These are phyloP conservation scores for Fraxinus floribunda DNA, from an alignment of 305 asterid species.

Conservation along the genomic window DNA sequence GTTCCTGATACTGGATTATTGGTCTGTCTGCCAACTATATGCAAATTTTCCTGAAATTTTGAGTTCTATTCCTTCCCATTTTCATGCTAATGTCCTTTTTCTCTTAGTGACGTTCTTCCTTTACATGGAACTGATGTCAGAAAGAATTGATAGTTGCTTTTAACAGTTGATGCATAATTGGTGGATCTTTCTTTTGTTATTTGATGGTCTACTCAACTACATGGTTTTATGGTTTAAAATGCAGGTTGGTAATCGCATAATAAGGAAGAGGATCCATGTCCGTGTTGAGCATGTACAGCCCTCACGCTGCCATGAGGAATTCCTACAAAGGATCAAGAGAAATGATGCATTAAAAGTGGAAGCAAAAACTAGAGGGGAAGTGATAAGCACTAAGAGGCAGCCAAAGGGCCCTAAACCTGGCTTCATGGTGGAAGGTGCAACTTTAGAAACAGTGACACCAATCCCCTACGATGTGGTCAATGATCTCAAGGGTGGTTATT, in stretches of 20 bases:
- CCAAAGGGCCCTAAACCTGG: conserved; percentile 80
- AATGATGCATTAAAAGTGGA: conserved; percentile 70
- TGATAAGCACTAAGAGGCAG: conserved; percentile 77
- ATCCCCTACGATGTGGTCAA: conserved; percentile 83
- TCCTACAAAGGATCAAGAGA: conserved; percentile 48
- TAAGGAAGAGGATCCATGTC: conserved; percentile 72
- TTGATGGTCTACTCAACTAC: neutral
- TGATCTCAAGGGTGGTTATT: conserved; percentile 79
- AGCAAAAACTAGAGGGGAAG: conserved; percentile 64
- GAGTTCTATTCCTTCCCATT: neutral
- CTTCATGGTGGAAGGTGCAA: conserved; percentile 75
- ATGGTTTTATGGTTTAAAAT: neutral
- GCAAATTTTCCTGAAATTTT: neutral
- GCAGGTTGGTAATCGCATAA: conserved; percentile 69
- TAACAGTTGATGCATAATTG: neutral
- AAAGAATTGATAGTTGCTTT: neutral
- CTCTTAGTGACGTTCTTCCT: neutral
- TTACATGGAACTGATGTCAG: neutral
- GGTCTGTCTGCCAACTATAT: neutral
- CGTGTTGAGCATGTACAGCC: conserved; percentile 76
- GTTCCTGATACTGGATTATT: neutral
- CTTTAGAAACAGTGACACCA: conserved; percentile 76
- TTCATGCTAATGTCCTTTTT: neutral
- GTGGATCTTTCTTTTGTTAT: neutral
- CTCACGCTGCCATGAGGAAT: conserved; percentile 72